Evolutionary conservation across 2,329 filamentous ascomycete genomes (phyloP), one percentile per base, ranked within the genome.

Genomic region (Rhinocladiella mackenziei): DNA sequence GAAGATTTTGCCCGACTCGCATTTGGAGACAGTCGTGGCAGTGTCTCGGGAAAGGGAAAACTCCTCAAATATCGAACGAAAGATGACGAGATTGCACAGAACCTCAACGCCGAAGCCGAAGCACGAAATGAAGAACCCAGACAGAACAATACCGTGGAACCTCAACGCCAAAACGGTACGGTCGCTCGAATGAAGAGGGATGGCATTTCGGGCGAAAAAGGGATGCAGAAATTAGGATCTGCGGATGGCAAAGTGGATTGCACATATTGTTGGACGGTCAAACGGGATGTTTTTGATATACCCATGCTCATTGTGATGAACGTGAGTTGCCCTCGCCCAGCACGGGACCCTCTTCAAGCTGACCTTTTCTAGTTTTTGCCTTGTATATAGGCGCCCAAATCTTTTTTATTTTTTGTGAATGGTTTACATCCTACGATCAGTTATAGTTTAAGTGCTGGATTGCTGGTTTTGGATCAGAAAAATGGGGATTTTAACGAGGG

Each of bases 251-350:
- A 92, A 67, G 85, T 97, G 45, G 86, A 94, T 62, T 96, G 89
- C 70, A 89, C 86, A 59, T 95, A 94, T 68, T 94, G 87, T 70
- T 97, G 91, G 89, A 91, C 87, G 53, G 89, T 97, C 51, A 95
- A 95, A 70, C 77, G 91, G 53, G 92, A 98, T 65, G 87, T 92
- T 29, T 97, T 97, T 70, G 91, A 97, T 69, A 95, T 97, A 66
- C 92, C 92, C 15, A 95, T 96, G 88, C 75, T 97, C 70, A 94
- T 97, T 65, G 86, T 96, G 61, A 91, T 97, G 73, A 96, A 96
- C 71, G 92, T 96, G 66, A 83, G 89, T 83, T 6, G 18, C 14
- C 18, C 23, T 40, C 31, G n/a, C 32, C 19, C 15, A 32, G 10
- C 9, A n/a, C 15, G 5, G 6, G 23, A 14, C 15, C 18, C 8